Base-by-base conservation (phyloP, 2,329 filamentous ascomycete genomes). In the Talaromyces pinophilus region DNA sequence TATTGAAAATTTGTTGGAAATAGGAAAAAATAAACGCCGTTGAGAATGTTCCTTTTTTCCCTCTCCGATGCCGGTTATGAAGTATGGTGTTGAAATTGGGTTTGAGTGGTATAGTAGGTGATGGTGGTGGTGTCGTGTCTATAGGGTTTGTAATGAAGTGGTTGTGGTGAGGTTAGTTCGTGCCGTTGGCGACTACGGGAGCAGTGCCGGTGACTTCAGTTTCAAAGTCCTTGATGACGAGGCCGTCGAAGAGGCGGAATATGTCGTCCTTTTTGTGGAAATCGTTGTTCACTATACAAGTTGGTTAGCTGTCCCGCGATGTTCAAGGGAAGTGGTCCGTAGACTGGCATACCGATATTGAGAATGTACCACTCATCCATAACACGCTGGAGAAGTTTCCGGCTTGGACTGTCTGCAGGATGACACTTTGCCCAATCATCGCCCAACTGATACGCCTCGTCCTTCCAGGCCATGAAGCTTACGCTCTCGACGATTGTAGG, bases 401-500 rank as follows among this genome's bases (percentile, higher is more conserved):
- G 87, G 75, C 92, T 96, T 38, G 91, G 88, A 69, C 88, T 93
- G 67, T 84, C 83, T 68, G 89, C 84, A 44, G 93, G 87, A 75
- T 96, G 92, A 77, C 95, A 99, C 74, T 92, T 92, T 25, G 92
- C 92, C 95, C 95, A 99, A 75, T 99, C 93, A 66, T 90, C 86
- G 64, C 95, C 95, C 10, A 99, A 86, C 68, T 92, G 88, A 83
- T 93, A 99, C 17, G 96, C 96, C 80, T 99, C 95, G 72, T 99
- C 95, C 81, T 96, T 96, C 95, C 95, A 99, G 2, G 95, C 95
- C 63, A 99, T 83, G 86, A 99, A 99, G 77, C 92, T 96, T 77
- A 99, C 90, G 19, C 92, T 96, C 82, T 99, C 95, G 62, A 99
- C 95, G 73, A 99, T 97, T n/a, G 95, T 99, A 15, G 95, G 95